These are phyloP conservation scores for Arbutus unedo DNA, from an alignment of 148 eudicot genomes.

Conservation along the genomic window DNA sequence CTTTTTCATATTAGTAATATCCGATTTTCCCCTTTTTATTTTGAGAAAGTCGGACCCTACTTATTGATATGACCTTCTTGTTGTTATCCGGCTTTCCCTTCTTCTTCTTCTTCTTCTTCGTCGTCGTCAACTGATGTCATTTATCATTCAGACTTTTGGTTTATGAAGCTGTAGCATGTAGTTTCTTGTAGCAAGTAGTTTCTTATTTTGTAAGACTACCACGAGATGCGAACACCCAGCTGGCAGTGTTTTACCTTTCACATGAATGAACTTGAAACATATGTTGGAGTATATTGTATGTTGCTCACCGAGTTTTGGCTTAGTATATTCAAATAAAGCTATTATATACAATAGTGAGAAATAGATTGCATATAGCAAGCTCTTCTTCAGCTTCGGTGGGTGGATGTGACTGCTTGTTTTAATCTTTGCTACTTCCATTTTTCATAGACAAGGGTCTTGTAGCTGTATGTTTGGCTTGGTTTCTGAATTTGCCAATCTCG, in stretches of 20 bases:
- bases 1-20: not conserved
- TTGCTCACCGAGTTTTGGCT: not conserved
- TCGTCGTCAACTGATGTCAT: not conserved
- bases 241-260: not conserved
- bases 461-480: not conserved
- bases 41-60: not conserved
- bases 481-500: not conserved
- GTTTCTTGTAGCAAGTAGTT: not conserved
- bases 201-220: not conserved
- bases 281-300: not conserved
- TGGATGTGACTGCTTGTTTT: not conserved
- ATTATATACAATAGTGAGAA: not conserved
- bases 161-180: not conserved
- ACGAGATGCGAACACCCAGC: not conserved
- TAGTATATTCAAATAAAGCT: not conserved
- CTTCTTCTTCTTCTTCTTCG: not conserved
- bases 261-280: not conserved
- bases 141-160: not conserved
- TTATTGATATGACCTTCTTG: not conserved
- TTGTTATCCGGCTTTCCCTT: not conserved
- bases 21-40: not conserved
- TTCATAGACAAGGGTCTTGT: not conserved
- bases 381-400: not conserved
- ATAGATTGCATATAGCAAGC: not conserved
- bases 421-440: not conserved